Base-by-base conservation (phyloP, 768 basidiomycete species). In the Lentinula detonsa region DNA sequence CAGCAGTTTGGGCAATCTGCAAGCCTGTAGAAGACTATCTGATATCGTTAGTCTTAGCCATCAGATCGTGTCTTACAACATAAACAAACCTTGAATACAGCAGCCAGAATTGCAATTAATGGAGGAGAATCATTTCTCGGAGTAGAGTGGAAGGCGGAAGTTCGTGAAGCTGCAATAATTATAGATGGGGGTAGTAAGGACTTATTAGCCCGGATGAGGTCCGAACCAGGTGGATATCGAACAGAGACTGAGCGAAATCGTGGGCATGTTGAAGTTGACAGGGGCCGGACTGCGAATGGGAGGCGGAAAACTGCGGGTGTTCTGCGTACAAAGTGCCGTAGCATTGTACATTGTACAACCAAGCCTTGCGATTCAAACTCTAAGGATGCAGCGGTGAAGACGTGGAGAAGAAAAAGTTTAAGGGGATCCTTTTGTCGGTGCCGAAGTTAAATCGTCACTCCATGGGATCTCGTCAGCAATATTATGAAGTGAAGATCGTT, bases 21-120 rank as follows among this genome's bases (percentile, higher is more conserved):
- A 94, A 76, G 0, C 86, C 81, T n/a, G 85, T 81, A 4, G 91
- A 91, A 1, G 88, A 80, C 92, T 94, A 64, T n/a, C 48, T 43
- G 40, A 53, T 59, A 61, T 54, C 21, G 37, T 18, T 54, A 33
- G 42, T n/a, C 31, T 39, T 58, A 40, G 37, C 21, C 48, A 15
- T 18, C 2, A 8, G 53, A 58, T 28, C 28, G 28, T 16, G 3
- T 18, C 18, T 48, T 43, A 43, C 16, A 5, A 15, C 16, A n/a
- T 5, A 59, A 40, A 56, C 73, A 67, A 70, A 86, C 90, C 82
- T 92, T 92, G 63, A 92, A 73, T 18, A 86, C 70, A 6, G 78
- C 82, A n/a, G 87, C 71, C 23, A 85, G 73, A n/a, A 88, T 40
- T 1, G 83, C 79, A 50, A 90, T 68, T 21, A 85, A 39, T 10